Evolutionary conservation across 2,329 filamentous ascomycete genomes (phyloP), one percentile per base, ranked within the genome.

Genomic region (Pseudogymnoascus sp.): DNA sequence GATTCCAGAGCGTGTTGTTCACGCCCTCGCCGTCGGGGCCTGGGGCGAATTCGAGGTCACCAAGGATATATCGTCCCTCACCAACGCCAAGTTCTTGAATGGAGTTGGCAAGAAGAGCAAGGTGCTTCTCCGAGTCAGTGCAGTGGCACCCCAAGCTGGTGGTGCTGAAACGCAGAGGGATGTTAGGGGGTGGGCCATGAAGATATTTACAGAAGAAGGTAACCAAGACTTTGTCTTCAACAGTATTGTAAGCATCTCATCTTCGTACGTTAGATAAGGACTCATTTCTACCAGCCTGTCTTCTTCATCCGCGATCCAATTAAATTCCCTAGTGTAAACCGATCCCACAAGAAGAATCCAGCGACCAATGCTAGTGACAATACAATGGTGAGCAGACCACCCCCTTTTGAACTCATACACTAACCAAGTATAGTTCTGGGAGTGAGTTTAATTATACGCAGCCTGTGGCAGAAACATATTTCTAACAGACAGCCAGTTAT

Each of bases 11-110:
- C 42, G 70, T 53, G 56, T 81, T 10, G 80, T 83, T n/a, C 79
- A 83, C 65, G 79, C 81, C 21, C 78, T 79, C 67, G 79, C 77
- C 23, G 76, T 74, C 28, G 79, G 81, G 31, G 82, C 82, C 0
- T 82, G 78, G 65, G 83, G 83, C 16, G 79, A 84, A 60, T 88
- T 87, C 66, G 83, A 87, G 71, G 79, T 82, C n/a, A 85, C 82
- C 0, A 72, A 81, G 40, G 84, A 87, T 67, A 77, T 85, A 63
- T 79, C 81, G 2, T 78, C 86, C 67, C 70, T 86, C 61, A 85
- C 81, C 0, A 77, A 75, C 1, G 82, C 84, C 25, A 77, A 79
- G 46, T 83, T 87, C 67, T 74, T 87, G 10, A 80, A 72, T 59
- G 73, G 73, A 1, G 71, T 82, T 18, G 84, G 83, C 5, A 85